Base-by-base conservation (phyloP, 75 land plant genomes). In the Pinus tabuliformis region DNA sequence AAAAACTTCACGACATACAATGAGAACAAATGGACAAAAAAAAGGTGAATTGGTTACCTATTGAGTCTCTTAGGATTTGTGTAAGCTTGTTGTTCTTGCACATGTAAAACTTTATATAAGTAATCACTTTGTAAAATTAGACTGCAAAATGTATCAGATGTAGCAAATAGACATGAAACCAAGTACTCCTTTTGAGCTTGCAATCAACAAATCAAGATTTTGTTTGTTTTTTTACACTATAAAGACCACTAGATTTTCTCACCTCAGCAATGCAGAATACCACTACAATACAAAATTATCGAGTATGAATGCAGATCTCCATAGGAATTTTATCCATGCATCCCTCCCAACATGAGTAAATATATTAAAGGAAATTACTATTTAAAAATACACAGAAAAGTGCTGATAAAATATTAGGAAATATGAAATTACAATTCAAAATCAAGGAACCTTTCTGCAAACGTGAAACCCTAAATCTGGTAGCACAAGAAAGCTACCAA, bases 61-160 rank as follows among this genome's bases (percentile, higher is more conserved):
- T 77, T 56, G 84, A 88, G 72, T 88, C 92, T 64, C 83, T 80
- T 11, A 90, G 83, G 59, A 90, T 77, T 83, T 88, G 92, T 17
- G 92, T 90, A 16, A 90, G 86, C 79, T 90, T 90, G 91, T 90
- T 90, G 66, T 90, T 90, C 78, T 90, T 90, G 91, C 63, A 73
- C 18, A 54, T n/a, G 36, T 8, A 68, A 68, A 74, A 59, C 22
- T 15, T 68, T 11, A 17, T 21, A 66, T 68, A 17, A 66, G 71
- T 45, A 66, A 22, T 36, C 20, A 21, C 6, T 39, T 0, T 66
- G 20, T 66, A 37, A 42, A 68, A 6, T 39, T 22, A 45, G 49
- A 68, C n/a, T 9, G 52, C 22, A 42, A 21, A 37, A n/a, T 21
- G n/a, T 21, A 20, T 68, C n/a, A 68, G 3, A 68, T 68, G 39